Evolutionary conservation across 2,329 filamentous ascomycete genomes (phyloP), one percentile per base, ranked within the genome.

Genomic region (Ophiostoma himal-ulmi): DNA sequence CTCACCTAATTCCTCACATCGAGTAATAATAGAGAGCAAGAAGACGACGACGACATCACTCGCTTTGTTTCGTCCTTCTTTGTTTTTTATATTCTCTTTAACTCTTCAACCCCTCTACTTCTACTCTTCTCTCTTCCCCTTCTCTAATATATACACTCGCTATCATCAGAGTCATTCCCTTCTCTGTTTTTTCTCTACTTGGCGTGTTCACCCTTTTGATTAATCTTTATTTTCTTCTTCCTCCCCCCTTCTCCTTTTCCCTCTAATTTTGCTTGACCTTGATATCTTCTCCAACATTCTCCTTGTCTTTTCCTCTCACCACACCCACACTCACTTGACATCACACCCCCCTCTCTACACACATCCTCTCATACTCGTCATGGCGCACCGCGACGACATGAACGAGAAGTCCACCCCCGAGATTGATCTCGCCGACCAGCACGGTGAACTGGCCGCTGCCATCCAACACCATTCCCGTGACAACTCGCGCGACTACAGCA

Each of bases 381-480:
- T 64, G 60, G 60, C 60, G 17, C 30, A 64, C 60, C 60, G 60
- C 60, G 60, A 64, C 57, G 20, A 7, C 67, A 71, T 71, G 70
- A 68, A 72, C 67, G 69, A 70, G 54, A 70, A 70, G 36, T 30
- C 65, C 13, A 34, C 65, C 2, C 39, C 66, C 13, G 67, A 68
- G 36, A 60, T 39, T 48, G 69, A 48, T 60, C 26, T 70, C 13
- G 69, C 60, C 13, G 69, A 57, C 57, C 68, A 60, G 60, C 70
- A 69, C 37, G 70, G 70, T 52, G 70, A 69, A 39, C 44, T n/a
- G 5, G 67, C 70, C 11, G 44, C 69, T 10, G 66, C 65, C 8
- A 30, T 68, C 11, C 65, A 3, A 5, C 69, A 70, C 60, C 71
- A 72, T 66, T 68, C 48, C n/a, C 71, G 69, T 26, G 66, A 70